phyloP scores from a whole-genome alignment of 306 rosid genomes.

The Medicago ruthenica region DNA sequence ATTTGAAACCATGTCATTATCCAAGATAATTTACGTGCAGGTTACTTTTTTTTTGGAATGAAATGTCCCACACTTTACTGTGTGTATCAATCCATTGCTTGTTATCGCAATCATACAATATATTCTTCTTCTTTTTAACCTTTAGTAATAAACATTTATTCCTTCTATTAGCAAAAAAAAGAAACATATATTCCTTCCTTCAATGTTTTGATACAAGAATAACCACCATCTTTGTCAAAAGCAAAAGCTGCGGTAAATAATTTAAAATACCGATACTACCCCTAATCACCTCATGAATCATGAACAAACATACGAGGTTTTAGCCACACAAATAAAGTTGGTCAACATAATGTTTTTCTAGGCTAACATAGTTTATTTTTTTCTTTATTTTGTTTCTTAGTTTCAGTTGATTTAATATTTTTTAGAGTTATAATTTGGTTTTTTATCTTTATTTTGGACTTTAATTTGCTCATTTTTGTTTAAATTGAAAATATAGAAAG shows the following conservation, averaged over 20 bases:
- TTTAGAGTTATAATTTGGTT: too few relatives aligned
- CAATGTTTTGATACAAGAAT: conserved; percentile 18
- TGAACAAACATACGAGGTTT: not conserved
- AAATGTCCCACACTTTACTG: not conserved
- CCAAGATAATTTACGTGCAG: not conserved
- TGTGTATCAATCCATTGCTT: conserved; percentile 23
- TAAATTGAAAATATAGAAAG: too few relatives aligned
- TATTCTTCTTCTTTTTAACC: conserved; percentile 41
- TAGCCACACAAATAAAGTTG: not conserved
- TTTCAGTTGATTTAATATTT: too few relatives aligned
- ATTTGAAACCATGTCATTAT: not conserved
- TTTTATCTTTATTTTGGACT: too few relatives aligned
- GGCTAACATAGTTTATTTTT: not conserved
- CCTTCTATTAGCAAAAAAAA: conserved; percentile 18
- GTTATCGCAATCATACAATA: not conserved
- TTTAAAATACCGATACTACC: conserved; percentile 7
- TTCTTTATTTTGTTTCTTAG: too few relatives aligned
- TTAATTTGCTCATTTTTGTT: too few relatives aligned
- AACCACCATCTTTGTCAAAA: conserved; percentile 35
- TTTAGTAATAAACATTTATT: conserved; percentile 32
- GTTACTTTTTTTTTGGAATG: not conserved
- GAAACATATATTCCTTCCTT: conserved; percentile 44
- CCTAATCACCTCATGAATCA: not conserved
- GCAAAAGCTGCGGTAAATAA: conserved; percentile 43
- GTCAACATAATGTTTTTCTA: not conserved